These are phyloP conservation scores for Choiromyces venosus DNA, from an alignment of 495 filamentous ascomycete genomes.

Conservation along the genomic window DNA sequence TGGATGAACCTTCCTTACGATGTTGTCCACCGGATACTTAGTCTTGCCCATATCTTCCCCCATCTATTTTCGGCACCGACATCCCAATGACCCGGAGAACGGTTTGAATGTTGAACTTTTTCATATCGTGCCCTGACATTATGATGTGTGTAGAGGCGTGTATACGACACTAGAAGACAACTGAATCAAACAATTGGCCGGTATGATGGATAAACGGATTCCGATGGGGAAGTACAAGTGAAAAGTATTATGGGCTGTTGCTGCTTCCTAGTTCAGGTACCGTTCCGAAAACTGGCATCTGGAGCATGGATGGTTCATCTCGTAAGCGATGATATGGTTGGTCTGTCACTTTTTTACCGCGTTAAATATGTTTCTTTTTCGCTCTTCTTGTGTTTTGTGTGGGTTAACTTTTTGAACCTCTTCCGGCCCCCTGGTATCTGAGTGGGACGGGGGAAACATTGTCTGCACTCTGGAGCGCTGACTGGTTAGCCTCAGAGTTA, in stretches of 20 bases:
- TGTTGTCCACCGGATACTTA: background rate
- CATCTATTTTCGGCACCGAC: background rate
- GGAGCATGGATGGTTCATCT: background rate
- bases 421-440: conserved; percentile 27
- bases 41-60: background rate
- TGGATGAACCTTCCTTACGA: background rate
- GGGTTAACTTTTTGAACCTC: background rate
- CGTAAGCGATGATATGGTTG: background rate
- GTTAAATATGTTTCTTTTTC: background rate
- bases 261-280: background rate
- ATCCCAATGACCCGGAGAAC: background rate
- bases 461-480: conserved; percentile 25
- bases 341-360: background rate
- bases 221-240: background rate
- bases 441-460: conserved; percentile 24
- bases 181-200: background rate
- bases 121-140: background rate
- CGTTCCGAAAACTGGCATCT: background rate
- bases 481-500: conserved; percentile 19
- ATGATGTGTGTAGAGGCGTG: background rate
- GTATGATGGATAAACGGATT: background rate
- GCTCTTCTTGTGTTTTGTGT: background rate
- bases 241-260: background rate
- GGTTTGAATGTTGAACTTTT: background rate
- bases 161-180: background rate